Percentiles rank a stretch among this genome's conserved stretches.
phyloP scores from a whole-genome alignment of 2,329 filamentous ascomycete species.

The Nemania diffusa region DNA sequence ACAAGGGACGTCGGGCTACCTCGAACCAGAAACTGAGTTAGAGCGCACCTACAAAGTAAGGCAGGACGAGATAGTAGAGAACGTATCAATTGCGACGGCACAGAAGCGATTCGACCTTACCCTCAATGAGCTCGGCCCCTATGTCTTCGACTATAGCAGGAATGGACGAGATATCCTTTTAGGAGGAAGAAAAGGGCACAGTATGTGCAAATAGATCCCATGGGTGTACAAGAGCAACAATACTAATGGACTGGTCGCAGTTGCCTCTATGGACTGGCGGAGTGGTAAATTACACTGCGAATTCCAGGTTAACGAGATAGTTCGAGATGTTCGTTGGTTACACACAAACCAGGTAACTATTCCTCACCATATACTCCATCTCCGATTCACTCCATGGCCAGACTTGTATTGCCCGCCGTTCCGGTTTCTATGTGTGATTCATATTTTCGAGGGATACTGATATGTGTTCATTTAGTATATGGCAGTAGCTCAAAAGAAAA shows the following conservation, averaged over 20 bases:
- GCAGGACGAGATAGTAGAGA: constrained; percentile 82
- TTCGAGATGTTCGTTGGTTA: constrained; percentile 89
- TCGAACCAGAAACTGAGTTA: constrained; percentile 88
- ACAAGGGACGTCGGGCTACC: constrained; percentile 84
- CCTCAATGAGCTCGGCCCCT: constrained; percentile 84
- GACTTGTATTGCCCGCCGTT: background rate
- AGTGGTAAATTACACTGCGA: constrained; percentile 92
- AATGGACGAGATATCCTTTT: constrained; percentile 89
- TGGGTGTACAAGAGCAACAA: background rate
- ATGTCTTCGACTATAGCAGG: constrained; percentile 86
- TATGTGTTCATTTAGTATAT: constrained; percentile 34
- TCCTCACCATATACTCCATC: background rate
- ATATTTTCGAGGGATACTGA: constrained; percentile 8
- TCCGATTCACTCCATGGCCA: background rate
- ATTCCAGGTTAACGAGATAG: constrained; percentile 87
- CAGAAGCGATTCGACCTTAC: constrained; percentile 94
- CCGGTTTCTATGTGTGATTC: background rate
- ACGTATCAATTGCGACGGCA: constrained; percentile 82
- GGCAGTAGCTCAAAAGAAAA: constrained; percentile 82
- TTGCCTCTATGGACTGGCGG: constrained; percentile 97
- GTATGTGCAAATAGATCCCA: constrained; percentile 16
- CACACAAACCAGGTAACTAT: constrained; percentile 71
- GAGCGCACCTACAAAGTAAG: constrained; percentile 93
- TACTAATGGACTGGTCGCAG: constrained; percentile 41
- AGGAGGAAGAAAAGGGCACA: constrained; percentile 89